phyloP scores from a whole-genome alignment of 1,139 yeast species.

The Yamadazyma kanchanaburiensis region DNA sequence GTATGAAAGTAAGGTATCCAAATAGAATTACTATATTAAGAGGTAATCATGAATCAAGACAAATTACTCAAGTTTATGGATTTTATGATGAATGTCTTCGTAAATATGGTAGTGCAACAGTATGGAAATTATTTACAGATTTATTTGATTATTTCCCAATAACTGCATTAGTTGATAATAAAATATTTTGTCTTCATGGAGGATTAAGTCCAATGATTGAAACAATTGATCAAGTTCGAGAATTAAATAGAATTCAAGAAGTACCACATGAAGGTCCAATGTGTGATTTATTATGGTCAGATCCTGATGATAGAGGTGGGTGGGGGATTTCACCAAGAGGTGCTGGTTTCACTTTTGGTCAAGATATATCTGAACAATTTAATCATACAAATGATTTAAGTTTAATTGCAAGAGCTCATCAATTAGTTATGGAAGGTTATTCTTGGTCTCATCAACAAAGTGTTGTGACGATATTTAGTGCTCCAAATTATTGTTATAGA shows the following conservation, averaged over 20 bases:
- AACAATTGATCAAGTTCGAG: conserved; percentile 83
- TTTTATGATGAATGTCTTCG: conserved; percentile 96
- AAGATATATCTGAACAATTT: conserved; percentile 56
- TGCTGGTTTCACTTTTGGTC: conserved; percentile 79
- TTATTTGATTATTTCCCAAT: conserved; percentile 92
- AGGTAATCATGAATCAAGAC: conserved; percentile 97
- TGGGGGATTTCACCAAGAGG: conserved; percentile 99
- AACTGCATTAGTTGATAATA: conserved; percentile 88
- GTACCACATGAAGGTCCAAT: conserved; percentile 99
- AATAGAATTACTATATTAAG: conserved; percentile 88
- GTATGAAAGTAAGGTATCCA: conserved; percentile 90
- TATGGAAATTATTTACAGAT: conserved; percentile 74
- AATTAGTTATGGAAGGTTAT: conserved; percentile 95
- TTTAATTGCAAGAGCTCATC: conserved; percentile 95
- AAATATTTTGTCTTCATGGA: conserved; percentile 93
- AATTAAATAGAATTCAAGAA: conserved; percentile 85
- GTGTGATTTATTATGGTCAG: conserved; percentile 97
- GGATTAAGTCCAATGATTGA: conserved; percentile 94
- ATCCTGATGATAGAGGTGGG: conserved; percentile 93
- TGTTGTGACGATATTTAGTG: conserved; percentile 98
- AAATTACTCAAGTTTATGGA: conserved; percentile 96
- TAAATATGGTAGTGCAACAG: conserved; percentile 93
- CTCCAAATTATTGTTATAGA: conserved; percentile 94
- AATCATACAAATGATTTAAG: conserved; percentile 85
- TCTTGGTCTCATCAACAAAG: conserved; percentile 77